Percentiles rank a stretch among this genome's conserved stretches.
phyloP scores from a whole-genome alignment of 371 early-diverging fungal species.

The Coelomomyces lativittatus region DNA sequence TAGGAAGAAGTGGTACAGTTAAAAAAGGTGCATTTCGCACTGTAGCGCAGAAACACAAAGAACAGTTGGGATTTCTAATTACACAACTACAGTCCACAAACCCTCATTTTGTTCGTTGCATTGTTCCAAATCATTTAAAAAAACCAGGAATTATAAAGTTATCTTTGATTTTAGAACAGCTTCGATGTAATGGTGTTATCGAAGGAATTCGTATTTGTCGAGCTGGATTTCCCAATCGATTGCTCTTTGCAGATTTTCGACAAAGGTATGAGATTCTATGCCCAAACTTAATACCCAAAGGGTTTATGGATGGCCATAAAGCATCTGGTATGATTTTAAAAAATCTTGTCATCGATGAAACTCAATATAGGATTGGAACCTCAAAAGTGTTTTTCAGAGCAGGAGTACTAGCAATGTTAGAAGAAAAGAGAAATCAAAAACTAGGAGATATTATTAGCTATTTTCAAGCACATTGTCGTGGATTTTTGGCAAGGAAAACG shows the following conservation, averaged over 20 bases:
- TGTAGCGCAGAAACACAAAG: constrained; percentile 91
- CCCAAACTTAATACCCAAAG: constrained; percentile 53
- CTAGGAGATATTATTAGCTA: constrained; percentile 59
- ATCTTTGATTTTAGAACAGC: constrained; percentile 78
- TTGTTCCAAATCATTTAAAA: constrained; percentile 94
- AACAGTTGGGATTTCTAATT: constrained; percentile 81
- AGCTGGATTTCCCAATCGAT: constrained; percentile 91
- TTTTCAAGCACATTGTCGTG: constrained; percentile 77
- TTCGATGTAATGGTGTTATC: constrained; percentile 97
- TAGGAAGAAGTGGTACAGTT: constrained; percentile 5
- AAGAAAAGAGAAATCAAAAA: constrained; percentile 75
- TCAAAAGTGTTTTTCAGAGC: constrained; percentile 97
- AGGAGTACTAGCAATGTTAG: constrained; percentile 90
- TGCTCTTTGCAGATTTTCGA: constrained; percentile 85
- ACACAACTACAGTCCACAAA: constrained; percentile 70
- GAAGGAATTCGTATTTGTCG: constrained; percentile 98
- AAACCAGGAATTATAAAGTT: constrained; percentile 62
- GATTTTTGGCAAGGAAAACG: constrained; percentile 53
- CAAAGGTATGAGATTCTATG: constrained; percentile 84
- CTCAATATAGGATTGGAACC: constrained; percentile 75
- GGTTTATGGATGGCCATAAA: constrained; percentile 70
- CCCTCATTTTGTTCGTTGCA: constrained; percentile 99
- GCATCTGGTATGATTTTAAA: constrained; percentile 61
- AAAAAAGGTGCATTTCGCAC: constrained; percentile 82
- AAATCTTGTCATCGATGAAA: constrained; percentile 47